Evolutionary conservation across 805 yeast genomes (phyloP), one percentile per base, ranked within the genome.

Genomic region (Scheffersomyces coipomensis): DNA sequence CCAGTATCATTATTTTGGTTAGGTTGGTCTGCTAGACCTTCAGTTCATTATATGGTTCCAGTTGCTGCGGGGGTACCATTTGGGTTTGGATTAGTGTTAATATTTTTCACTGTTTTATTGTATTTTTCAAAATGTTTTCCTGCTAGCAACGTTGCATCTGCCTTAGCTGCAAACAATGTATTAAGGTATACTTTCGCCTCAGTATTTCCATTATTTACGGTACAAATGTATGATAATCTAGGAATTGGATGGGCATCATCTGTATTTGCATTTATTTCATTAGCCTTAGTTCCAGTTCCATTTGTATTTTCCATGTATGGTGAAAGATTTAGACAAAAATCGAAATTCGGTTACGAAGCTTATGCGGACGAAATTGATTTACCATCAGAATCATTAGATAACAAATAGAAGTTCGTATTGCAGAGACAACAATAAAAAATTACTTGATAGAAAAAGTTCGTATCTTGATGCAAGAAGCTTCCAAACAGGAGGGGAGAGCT

Each of bases 141-240:
- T 19, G 88, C 91, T 34, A 61, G 80, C 24, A 74, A 76, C 24
- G 84, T 88, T 17, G 96, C 96, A 0, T 82, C 91, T n/a, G 91
- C 95, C 3, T 61, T 88, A 45, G 96, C 96, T 25, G 96, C 96
- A 11, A 89, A 88, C 64, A 87, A 86, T 58, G 68, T 89, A 53
- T 61, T 83, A 41, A 77, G 97, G 64, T 88, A 87, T 56, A 49
- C 83, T 23, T 58, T 85, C 45, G 88, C 95, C 8, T 80, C 88
- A 5, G 86, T 81, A 16, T 83, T 89, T 72, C 96, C 96, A 40
- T 69, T 89, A 43, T 88, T 89, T 64, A 85, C 89, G 1, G 76
- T 81, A 16, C 96, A 88, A 63, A 86, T 89, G 95, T 83, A 84
- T 66, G 58, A 73, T 15, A 80, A 73, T 32, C 67, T 89, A 53